A percentile compares a stretch with the other conserved stretches of the same genome.
phyloP scores from a whole-genome alignment of 164 flowering plant genomes.

The Aristolochia fimbriata region DNA sequence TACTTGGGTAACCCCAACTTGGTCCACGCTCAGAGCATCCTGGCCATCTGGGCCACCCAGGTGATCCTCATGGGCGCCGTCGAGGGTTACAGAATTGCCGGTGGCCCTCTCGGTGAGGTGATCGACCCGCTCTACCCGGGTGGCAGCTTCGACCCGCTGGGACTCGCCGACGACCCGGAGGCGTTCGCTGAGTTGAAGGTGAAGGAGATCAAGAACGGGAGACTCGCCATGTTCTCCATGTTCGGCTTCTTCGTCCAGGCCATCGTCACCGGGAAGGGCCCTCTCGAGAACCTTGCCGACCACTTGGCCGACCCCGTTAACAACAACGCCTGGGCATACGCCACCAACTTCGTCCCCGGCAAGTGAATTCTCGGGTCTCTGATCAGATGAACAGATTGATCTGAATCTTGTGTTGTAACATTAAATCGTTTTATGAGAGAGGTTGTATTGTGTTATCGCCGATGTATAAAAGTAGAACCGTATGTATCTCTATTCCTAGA shows the following conservation, averaged over 20 bases:
- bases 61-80: slow-evolving; percentile 14
- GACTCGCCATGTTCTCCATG: slow-evolving; percentile 15
- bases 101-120: slow-evolving; percentile 12
- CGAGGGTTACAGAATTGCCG: slow-evolving; percentile 14
- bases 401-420: too few species aligned
- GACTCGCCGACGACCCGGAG: slow-evolving; percentile 13
- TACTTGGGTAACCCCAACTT: slow-evolving; percentile 14
- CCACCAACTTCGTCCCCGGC: slow-evolving; percentile 16
- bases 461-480: too few species aligned
- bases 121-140: slow-evolving; percentile 15
- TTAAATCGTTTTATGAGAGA: too few species aligned
- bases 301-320: slow-evolving; percentile 18
- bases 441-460: too few species aligned
- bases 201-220: slow-evolving; percentile 14
- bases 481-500: too few species aligned
- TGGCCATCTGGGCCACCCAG: slow-evolving; percentile 14
- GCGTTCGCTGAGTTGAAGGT: slow-evolving; percentile 13
- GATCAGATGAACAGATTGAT: too few species aligned
- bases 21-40: slow-evolving; percentile 14
- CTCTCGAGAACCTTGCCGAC: slow-evolving; percentile 12
- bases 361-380: slow-evolving; percentile 1
- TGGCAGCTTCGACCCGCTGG: slow-evolving; percentile 16
- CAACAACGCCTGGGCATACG: slow-evolving; percentile 17
- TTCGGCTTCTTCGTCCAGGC: slow-evolving; percentile 16
- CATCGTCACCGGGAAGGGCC: slow-evolving; percentile 16